phyloP scores from a whole-genome alignment of 2,329 filamentous ascomycete species.

The Arthroderma sp. region DNA sequence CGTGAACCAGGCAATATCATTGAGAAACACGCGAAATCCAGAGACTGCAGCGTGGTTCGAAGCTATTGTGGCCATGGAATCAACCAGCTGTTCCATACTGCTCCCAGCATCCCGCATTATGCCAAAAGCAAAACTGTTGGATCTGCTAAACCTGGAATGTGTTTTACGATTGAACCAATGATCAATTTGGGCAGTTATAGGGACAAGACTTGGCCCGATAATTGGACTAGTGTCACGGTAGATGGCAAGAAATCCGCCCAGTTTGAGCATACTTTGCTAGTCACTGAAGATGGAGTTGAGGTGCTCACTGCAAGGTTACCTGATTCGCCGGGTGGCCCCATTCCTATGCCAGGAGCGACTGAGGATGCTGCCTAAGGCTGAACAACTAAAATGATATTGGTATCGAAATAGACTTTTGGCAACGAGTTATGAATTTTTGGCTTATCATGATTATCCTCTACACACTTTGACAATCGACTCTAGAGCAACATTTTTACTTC shows the following conservation, averaged over 20 bases:
- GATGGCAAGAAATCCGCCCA: constrained; percentile 86
- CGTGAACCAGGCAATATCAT: constrained; percentile 89
- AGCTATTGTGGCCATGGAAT: constrained; percentile 95
- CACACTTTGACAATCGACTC: too few relatives aligned
- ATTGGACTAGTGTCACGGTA: constrained; percentile 91
- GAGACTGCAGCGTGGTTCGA: constrained; percentile 78
- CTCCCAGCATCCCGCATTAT: constrained; percentile 92
- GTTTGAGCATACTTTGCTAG: constrained; percentile 80
- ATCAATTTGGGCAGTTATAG: constrained; percentile 81
- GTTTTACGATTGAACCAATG: constrained; percentile 98
- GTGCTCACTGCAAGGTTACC: constrained; percentile 60
- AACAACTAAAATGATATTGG: background rate
- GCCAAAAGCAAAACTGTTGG: constrained; percentile 97
- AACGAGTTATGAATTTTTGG: background rate
- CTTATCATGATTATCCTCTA: background rate
- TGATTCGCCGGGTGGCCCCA: constrained; percentile 62
- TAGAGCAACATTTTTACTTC: too few relatives aligned
- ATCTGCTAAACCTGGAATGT: constrained; percentile 89
- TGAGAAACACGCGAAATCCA: constrained; percentile 81
- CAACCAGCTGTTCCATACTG: constrained; percentile 83
- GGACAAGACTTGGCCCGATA: constrained; percentile 94
- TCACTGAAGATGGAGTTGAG: constrained; percentile 72
- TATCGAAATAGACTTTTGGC: too few relatives aligned
- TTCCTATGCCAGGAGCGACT: constrained; percentile 40
- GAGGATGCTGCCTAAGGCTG: constrained; percentile 8